Conservation (phyloP, 2,329 filamentous ascomycete genomes). For the Ophiostoma montium region DNA sequence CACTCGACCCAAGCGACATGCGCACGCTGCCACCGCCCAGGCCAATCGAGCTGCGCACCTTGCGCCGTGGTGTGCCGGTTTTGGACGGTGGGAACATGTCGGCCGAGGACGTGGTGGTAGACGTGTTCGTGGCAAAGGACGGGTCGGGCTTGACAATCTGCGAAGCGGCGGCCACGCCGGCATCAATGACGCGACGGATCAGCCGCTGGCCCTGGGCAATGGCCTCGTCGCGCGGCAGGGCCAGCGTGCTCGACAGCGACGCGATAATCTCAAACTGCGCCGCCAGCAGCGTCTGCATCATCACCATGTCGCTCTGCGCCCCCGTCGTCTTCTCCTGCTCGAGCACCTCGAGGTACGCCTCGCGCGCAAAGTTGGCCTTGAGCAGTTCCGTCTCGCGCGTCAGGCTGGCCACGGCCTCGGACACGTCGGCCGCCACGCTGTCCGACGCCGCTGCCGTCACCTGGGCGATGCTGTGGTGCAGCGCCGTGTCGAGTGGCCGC, state of each 20-base stretch:
- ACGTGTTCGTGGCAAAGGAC: background rate
- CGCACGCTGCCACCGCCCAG: slow-evolving; percentile 16
- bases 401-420: slow-evolving; percentile 53
- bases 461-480: slow-evolving; percentile 72
- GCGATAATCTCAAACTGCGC: slow-evolving; percentile 87
- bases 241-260: slow-evolving; percentile 66
- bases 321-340: slow-evolving; percentile 60
- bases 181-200: slow-evolving; percentile 63
- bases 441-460: slow-evolving; percentile 58
- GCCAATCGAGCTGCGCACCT: slow-evolving; percentile 28
- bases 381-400: slow-evolving; percentile 74
- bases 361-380: slow-evolving; percentile 68
- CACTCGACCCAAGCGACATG: background rate
- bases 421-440: slow-evolving; percentile 40
- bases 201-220: slow-evolving; percentile 64
- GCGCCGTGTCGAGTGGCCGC: slow-evolving; percentile 68
- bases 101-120: background rate
- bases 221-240: slow-evolving; percentile 73
- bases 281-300: slow-evolving; percentile 70
- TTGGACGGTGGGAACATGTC: slow-evolving; percentile 58
- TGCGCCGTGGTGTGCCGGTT: slow-evolving; percentile 64
- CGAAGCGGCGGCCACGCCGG: slow-evolving; percentile 58
- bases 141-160: slow-evolving; percentile 89
- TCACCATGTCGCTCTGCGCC: slow-evolving; percentile 50
- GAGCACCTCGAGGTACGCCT: slow-evolving; percentile 60